These are phyloP conservation scores for Diaporthe aspalathi DNA, from an alignment of 2,329 filamentous ascomycete species.

Conservation along the genomic window DNA sequence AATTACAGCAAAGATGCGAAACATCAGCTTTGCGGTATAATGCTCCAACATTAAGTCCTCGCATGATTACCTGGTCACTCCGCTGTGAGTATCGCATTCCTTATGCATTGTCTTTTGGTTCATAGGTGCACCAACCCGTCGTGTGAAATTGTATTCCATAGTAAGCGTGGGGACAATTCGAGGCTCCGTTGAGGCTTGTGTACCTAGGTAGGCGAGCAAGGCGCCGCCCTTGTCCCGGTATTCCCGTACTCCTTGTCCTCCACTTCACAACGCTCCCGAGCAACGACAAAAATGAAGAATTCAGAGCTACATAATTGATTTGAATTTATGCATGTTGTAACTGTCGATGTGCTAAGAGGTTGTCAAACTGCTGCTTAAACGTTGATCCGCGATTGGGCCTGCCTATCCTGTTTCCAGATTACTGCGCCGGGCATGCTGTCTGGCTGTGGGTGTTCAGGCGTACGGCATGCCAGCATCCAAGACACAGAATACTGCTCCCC, in stretches of 20 bases:
- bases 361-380: background rate
- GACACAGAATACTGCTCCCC: background rate
- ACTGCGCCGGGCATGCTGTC: background rate
- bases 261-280: background rate
- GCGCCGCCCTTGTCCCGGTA: no score
- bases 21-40: no score
- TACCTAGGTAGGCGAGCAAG: background rate
- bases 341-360: background rate
- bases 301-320: slow-evolving; percentile 3
- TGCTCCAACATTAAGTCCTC: no score
- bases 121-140: background rate
- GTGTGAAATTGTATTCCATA: background rate
- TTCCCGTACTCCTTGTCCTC: background rate
- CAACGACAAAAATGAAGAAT: slow-evolving; percentile 5
- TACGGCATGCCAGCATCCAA: background rate
- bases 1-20: no score
- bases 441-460: background rate
- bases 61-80: background rate
- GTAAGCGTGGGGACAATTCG: background rate
- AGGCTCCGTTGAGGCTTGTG: background rate
- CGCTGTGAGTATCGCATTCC: background rate
- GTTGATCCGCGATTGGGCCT: slow-evolving; percentile 5
- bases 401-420: background rate
- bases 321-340: background rate
- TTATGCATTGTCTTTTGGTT: background rate